Base-by-base conservation (phyloP, 2,329 filamentous ascomycete genomes). In the Ceratocystis huliohia region DNA sequence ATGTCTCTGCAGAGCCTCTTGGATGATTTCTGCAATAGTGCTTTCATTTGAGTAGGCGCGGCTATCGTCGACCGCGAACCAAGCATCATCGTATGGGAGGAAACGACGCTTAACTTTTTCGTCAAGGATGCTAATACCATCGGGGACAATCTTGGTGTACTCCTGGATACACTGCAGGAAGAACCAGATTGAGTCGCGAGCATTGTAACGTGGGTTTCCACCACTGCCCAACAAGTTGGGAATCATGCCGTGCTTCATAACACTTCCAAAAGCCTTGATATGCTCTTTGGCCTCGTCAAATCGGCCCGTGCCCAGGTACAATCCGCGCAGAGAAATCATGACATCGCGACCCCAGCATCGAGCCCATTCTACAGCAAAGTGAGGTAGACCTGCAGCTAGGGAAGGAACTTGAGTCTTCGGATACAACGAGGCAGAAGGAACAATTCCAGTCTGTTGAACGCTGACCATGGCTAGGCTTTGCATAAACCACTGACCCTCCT, bases 171-270 rank as follows among this genome's bases (percentile, higher is more conserved):
- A 89, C 74, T 99, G 94, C 64, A 99, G 77, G 79, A 95, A 96
- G 80, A 97, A 99, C 94, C 94, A 99, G 53, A 96, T 85, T 0
- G 94, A 96, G 75, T 99, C 94, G 68, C 94, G 84, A 56, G 94
- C 92, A 75, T 99, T 99, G 79, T 97, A 99, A 30, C 94, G 84
- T 2, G 94, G 94, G 17, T 87, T 82, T 68, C 88, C 89, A 5
- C 94, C 92, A 68, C 89, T 90, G 70, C 91, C 88, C 15, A 99
- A 81, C 22, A 99, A 81, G 72, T 99, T 99, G 15, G 94, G 94
- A 67, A 99, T 92, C 91, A 97, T 96, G 63, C 94, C 94, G 72
- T 99, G 94, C 79, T 99, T 99, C 70, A 99, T 78, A 10, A 99
- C 92, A 74, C 91, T 96, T 1, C 89, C 92, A 76, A 99, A 99